Evolutionary conservation across 1,139 yeast genomes (phyloP).

Genomic region (Yamadazyma membranifaciens): DNA sequence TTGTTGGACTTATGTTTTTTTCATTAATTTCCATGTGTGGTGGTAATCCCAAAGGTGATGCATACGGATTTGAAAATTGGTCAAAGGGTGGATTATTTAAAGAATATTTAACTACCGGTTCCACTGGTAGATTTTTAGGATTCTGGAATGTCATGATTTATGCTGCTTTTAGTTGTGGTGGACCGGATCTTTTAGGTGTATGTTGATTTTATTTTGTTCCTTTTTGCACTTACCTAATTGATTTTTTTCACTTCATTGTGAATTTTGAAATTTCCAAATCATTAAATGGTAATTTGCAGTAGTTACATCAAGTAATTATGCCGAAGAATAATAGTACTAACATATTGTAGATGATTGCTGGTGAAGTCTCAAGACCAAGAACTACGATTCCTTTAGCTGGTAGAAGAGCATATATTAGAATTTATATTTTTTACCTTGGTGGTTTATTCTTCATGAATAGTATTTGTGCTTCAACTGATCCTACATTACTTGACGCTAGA

Average conservation of each 20-base stretch:
- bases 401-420: slow-evolving; percentile 32
- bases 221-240: too few relatives aligned
- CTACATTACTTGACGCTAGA: slow-evolving; percentile 24
- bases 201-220: too few relatives aligned
- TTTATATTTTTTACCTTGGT: slow-evolving; percentile 35
- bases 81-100: slow-evolving; percentile 35
- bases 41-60: slow-evolving; percentile 34
- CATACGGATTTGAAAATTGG: slow-evolving; percentile 40
- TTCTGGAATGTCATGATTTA: slow-evolving; percentile 35
- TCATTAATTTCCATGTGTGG: slow-evolving; percentile 41
- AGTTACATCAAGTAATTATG: too few relatives aligned
- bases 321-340: too few relatives aligned
- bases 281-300: too few relatives aligned
- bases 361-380: slow-evolving; percentile 34
- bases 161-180: slow-evolving; percentile 44
- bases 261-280: too few relatives aligned
- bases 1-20: slow-evolving; percentile 40
- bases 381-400: slow-evolving; percentile 34
- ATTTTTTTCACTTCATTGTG: too few relatives aligned
- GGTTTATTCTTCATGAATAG: slow-evolving; percentile 37
- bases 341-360: slow-evolving; percentile 22
- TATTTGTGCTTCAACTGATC: slow-evolving; percentile 34
- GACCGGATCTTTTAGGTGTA: slow-evolving; percentile 36
- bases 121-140: slow-evolving; percentile 37
- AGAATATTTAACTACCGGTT: slow-evolving; percentile 29